Evolutionary conservation across 169 alveolate genomes (phyloP).

Genomic region (Sarcocystis neurona): DNA sequence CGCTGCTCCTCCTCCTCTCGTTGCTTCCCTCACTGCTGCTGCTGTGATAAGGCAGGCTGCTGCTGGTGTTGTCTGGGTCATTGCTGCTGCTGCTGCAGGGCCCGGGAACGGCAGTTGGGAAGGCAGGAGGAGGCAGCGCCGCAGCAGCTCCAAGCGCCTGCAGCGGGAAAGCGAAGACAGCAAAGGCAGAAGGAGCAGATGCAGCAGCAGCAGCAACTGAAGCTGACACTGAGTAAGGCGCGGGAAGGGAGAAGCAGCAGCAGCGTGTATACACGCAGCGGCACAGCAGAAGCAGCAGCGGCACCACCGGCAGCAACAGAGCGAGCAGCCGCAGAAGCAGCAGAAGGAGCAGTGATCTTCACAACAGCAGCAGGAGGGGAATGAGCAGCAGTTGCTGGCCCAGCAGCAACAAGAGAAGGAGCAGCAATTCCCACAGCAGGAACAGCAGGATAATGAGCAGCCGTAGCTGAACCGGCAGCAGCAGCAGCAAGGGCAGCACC

Average conservation of each 20-base stretch:
- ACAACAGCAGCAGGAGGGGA: constrained; percentile 12
- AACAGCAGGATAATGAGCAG: not conserved
- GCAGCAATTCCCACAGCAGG: not conserved
- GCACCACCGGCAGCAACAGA: not conserved
- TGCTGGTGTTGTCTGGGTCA: not conserved
- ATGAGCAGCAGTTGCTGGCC: no score
- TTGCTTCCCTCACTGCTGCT: not conserved
- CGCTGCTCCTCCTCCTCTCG: not conserved
- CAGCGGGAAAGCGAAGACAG: not conserved
- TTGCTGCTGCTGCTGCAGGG: not conserved
- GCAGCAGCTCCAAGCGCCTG: not conserved
- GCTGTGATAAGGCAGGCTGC: not conserved
- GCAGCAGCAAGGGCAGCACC: not conserved
- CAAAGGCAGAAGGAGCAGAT: not conserved
- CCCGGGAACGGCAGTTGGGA: not conserved
- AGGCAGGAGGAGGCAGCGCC: not conserved
- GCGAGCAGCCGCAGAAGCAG: not conserved
- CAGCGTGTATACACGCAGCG: not conserved
- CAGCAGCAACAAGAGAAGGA: not conserved
- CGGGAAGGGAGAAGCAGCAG: constrained; percentile 15
- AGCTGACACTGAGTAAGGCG: not conserved
- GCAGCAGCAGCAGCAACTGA: not conserved
- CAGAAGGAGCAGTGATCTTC: constrained; percentile 7
- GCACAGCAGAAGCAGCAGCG: no score
- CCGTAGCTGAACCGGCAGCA: not conserved